Percentiles rank a stretch among this genome's conserved stretches.
These are phyloP conservation scores for Karstenula rhodostoma DNA, from an alignment of 2,329 filamentous ascomycete species.

Conservation along the genomic window DNA sequence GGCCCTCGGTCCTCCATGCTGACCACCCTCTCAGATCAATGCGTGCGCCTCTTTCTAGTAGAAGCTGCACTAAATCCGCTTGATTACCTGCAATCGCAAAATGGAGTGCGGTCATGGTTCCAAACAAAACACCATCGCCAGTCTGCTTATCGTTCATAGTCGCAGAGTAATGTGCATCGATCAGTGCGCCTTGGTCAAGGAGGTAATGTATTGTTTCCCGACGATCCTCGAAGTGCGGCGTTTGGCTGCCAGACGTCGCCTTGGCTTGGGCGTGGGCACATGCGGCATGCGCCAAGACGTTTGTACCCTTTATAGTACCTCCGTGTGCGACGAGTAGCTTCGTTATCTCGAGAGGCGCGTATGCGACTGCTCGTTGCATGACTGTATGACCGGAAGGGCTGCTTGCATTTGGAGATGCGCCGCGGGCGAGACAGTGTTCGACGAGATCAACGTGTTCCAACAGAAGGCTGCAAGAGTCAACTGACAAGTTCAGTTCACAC, in stretches of 20 bases:
- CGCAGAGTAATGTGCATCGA: neutral
- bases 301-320: neutral
- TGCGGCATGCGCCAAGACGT: neutral
- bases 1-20: neutral
- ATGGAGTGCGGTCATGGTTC: conserved; percentile 1
- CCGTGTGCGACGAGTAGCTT: neutral
- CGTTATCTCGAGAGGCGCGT: neutral
- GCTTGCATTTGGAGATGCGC: neutral
- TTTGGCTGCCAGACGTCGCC: neutral
- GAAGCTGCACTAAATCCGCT: neutral
- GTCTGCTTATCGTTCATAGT: neutral
- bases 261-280: neutral
- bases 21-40: neutral
- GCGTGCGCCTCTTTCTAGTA: neutral
- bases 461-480: neutral
- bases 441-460: neutral
- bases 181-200: conserved; percentile 4
- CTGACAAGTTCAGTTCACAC: neutral
- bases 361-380: conserved; percentile 1
- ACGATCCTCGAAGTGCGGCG: neutral
- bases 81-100: neutral
- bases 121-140: neutral
- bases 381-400: conserved; percentile 2
- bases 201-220: neutral
- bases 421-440: conserved; percentile 1